Percentiles rank a stretch among this genome's conserved stretches.
Conservation (phyloP, 306 rosid species). For the Pterocarpus macrocarpus region DNA sequence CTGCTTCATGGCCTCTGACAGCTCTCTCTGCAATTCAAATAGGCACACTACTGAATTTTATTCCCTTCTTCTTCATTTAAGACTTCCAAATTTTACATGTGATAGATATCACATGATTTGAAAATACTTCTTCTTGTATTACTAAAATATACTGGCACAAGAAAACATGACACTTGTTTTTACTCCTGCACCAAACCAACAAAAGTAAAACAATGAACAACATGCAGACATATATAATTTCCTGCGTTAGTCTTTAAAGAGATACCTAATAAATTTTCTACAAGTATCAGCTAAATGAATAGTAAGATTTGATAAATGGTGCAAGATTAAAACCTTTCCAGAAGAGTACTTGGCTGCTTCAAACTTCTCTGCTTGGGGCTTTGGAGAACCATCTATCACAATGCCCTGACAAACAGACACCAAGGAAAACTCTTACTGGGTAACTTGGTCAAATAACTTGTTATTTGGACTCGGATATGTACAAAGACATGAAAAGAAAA, state of each 20-base stretch:
- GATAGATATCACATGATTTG: conserved; percentile 73
- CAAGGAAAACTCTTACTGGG: conserved; percentile 21
- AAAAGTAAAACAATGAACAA: conserved; percentile 65
- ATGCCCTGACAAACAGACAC: conserved; percentile 70
- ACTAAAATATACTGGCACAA: conserved; percentile 66
- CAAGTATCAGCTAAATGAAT: conserved; percentile 35
- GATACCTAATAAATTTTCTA: conserved; percentile 29
- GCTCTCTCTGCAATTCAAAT: conserved; percentile 94
- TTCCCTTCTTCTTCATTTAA: conserved; percentile 76
- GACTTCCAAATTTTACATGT: conserved; percentile 69
- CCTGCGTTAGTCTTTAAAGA: conserved; percentile 24
- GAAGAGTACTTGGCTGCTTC: conserved; percentile 81
- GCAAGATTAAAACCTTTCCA: conserved; percentile 71
- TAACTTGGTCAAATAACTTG: background rate
- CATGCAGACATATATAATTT: conserved; percentile 39
- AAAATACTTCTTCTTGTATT: conserved; percentile 82
- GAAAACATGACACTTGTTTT: conserved; percentile 75
- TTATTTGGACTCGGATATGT: conserved; percentile 21
- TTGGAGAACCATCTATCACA: conserved; percentile 67
- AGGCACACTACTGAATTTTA: conserved; percentile 83
- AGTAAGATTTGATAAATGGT: conserved; percentile 38
- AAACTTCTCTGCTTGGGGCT: conserved; percentile 73
- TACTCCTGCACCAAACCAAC: conserved; percentile 85
- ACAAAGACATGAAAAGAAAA: background rate
- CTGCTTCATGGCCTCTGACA: conserved; percentile 81